Percentiles rank a stretch among this genome's conserved stretches.
Conservation (phyloP, 2,329 filamentous ascomycete genomes). For the Fusarium tricinctum region DNA sequence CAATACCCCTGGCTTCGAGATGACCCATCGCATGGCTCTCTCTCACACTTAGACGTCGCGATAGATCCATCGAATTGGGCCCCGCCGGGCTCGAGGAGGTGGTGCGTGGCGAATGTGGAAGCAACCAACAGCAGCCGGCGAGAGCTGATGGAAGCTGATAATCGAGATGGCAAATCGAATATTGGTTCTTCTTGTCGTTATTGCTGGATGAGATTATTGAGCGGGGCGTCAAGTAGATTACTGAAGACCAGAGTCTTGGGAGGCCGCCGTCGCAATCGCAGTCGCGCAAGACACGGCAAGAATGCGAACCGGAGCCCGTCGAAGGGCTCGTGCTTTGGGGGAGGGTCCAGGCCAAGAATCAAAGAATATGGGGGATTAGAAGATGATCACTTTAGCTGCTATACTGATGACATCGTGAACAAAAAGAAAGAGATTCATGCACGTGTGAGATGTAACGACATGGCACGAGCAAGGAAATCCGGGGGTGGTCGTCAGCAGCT, state of each 20-base stretch:
- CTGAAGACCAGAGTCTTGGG: conserved; percentile 35
- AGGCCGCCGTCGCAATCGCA: conserved; percentile 50
- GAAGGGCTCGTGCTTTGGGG: conserved; percentile 35
- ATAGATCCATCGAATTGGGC: conserved; percentile 42
- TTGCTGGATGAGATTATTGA: conserved; percentile 27
- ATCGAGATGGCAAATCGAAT: conserved; percentile 27
- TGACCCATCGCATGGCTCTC: conserved; percentile 45
- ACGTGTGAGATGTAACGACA: conserved; percentile 30
- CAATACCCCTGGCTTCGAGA: conserved; percentile 36
- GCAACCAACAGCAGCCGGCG: conserved; percentile 39
- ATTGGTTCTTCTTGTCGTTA: conserved; percentile 33
- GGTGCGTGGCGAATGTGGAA: conserved; percentile 28
- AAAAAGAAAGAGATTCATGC: conserved; percentile 26
- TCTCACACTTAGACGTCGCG: conserved; percentile 40
- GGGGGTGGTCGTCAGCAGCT: conserved; percentile 42
- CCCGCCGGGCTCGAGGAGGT: conserved; percentile 23
- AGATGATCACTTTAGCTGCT: conserved; percentile 25
- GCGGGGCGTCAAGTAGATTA: conserved; percentile 42
- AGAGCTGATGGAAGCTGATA: conserved; percentile 38
- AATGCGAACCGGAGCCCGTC: conserved; percentile 34
- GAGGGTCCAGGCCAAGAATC: conserved; percentile 20
- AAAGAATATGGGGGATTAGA: conserved; percentile 22
- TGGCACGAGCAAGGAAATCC: conserved; percentile 36
- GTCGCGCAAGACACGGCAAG: conserved; percentile 32
- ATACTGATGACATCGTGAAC: conserved; percentile 43